Conservation (phyloP, 2,329 filamentous ascomycete species). For the Alternaria infectoria region DNA sequence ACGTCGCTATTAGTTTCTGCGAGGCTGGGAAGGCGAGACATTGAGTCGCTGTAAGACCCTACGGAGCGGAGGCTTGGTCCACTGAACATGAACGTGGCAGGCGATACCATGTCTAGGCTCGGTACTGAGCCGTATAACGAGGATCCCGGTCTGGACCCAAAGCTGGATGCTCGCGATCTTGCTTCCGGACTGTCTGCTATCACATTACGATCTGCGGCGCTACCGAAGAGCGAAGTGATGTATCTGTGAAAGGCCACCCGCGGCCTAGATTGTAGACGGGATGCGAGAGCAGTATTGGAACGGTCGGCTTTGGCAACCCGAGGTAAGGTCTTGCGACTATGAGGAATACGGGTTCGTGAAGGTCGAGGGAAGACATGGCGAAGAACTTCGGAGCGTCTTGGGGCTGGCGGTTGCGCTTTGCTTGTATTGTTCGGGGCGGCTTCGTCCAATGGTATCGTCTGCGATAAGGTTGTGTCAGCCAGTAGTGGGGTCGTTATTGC, state of each 20-base stretch:
- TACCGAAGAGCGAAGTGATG: conserved; percentile 36
- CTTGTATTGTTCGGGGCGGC: background rate
- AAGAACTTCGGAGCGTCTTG: conserved; percentile 31
- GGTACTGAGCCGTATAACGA: conserved; percentile 30
- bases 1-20: conserved; percentile 21
- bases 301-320: conserved; percentile 20
- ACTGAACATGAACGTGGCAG: conserved; percentile 42
- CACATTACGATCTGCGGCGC: conserved; percentile 5
- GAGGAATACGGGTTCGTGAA: conserved; percentile 7
- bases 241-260: conserved; percentile 35
- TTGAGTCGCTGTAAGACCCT: conserved; percentile 28
- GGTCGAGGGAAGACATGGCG: conserved; percentile 31
- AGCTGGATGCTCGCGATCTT: conserved; percentile 30
- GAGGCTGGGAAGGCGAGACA: conserved; percentile 26
- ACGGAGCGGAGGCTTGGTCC: conserved; percentile 38
- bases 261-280: conserved; percentile 21
- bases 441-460: background rate
- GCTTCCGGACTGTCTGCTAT: conserved; percentile 5
- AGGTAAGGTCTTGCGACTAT: conserved; percentile 2
- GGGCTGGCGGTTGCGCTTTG: background rate
- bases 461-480: background rate
- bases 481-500: background rate
- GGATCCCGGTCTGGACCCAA: conserved; percentile 19
- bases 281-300: conserved; percentile 12
- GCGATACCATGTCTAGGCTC: conserved; percentile 43